Base-by-base conservation (phyloP, 805 yeast genomes). In the Pichia exigua region DNA sequence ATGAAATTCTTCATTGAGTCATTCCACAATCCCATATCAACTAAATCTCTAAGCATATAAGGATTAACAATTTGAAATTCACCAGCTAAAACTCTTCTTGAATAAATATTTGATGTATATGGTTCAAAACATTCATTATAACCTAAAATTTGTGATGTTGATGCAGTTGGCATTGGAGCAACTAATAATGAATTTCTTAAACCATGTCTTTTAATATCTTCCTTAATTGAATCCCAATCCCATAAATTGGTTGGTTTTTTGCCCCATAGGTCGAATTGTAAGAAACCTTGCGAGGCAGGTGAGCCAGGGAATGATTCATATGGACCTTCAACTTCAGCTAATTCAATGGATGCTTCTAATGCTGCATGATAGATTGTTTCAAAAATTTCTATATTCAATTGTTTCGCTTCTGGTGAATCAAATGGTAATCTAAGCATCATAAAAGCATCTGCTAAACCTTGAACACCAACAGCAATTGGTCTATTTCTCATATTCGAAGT, bases 151-250 rank as follows among this genome's bases (percentile, higher is more conserved):
- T 79, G 84, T 11, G 83, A 79, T 6, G 83, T 79, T 24, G 83
- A 79, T n/a, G 83, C 83, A 53, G 84, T 79, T 44, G 84, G 84
- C 84, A 79, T 79, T 54, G 83, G 83, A 1, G 84, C 84, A 55
- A 79, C 82, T 57, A 79, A 73, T 57, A 79, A 70, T 39, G 84
- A 79, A 68, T 79, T 79, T 67, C 84, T 73, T 45, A 79, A 59
- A 45, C 84, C 84, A 61, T 73, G 70, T 56, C 71, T 69, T 48
- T 73, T 72, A 60, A 79, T 67, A 52, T 71, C 67, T 54, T 68
- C 73, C 65, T 78, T 79, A 59, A 79, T 68, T n/a, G 67, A 49
- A 58, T 77, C 82, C 84, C 84, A 79, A 59, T 78, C 80, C 72
- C 72, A 79, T 63, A 78, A 68, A 56, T 75, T 79, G 45, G 82